Evolutionary conservation across 257 asterid species (phyloP).

Genomic region (Oldenlandia corymbosa): DNA sequence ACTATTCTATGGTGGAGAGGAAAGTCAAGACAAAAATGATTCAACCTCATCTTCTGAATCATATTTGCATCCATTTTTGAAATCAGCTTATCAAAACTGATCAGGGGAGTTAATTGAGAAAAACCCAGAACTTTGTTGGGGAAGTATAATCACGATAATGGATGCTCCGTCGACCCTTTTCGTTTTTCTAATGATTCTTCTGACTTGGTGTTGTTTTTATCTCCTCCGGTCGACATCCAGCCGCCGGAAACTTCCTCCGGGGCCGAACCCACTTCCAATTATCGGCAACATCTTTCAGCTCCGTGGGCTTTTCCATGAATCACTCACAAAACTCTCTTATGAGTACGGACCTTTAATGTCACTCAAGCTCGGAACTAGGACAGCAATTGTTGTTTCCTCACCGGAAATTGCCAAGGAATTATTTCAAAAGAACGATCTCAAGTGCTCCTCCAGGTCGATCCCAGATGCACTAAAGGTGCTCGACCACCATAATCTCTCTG

Average conservation of each 20-base stretch:
- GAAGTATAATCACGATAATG: not conserved
- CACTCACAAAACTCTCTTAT: conserved; percentile 26
- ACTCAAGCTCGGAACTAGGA: conserved; percentile 19
- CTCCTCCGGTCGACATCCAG: not conserved
- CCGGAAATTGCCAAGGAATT: conserved; percentile 18
- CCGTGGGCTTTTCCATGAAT: conserved; percentile 18
- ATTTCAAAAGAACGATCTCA: conserved; percentile 22
- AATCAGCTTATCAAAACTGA: no score
- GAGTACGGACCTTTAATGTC: conserved; percentile 28
- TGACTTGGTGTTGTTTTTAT: not conserved
- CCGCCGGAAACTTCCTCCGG: conserved; percentile 11
- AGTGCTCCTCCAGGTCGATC: not conserved
- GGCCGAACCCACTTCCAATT: conserved; percentile 21
- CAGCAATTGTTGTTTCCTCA: conserved; percentile 21
- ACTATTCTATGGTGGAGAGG: no score
- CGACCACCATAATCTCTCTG: conserved; percentile 8
- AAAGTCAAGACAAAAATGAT: no score
- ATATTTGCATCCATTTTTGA: no score
- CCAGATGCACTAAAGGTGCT: not conserved
- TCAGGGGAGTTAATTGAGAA: no score
- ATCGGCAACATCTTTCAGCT: conserved; percentile 31
- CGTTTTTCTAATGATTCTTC: not conserved
- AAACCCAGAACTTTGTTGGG: no score
- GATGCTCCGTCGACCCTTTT: not conserved
- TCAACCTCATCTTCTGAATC: no score